Evolutionary conservation across 768 basidiomycete species (phyloP), one percentile per base, ranked within the genome.

Genomic region (Amanita thiersii): DNA sequence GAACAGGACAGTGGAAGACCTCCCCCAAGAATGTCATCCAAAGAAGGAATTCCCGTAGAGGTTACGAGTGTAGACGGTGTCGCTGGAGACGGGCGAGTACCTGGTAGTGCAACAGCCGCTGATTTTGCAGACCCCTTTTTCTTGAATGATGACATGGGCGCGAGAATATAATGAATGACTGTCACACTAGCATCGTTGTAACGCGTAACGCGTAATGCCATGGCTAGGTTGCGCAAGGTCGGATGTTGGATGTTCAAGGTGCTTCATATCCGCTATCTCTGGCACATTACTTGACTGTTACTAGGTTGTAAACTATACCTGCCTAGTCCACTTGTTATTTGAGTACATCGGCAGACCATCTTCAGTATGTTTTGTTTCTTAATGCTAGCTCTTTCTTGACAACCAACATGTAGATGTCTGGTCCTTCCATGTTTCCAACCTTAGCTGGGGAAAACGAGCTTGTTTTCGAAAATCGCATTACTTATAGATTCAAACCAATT

Each of bases 1-100:
- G 75, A 75, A 47, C 83, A 84, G 2, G 86, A 82, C 42, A 93
- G 70, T 9, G 94, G 91, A 25, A 96, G 59, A 12, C 92, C 91
- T 20, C 90, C 92, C 41, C 92, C 92, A 28, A 98, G 77, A 47
- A 98, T 77, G 56, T 98, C 96, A 60, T 99, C 96, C 15, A 99
- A 70, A 9, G 92, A 91, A 19, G 90, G 81, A 6, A 98, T 78
- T 2, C 96, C 96, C 3, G 88, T 88, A 1, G 93, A 93, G 5
- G 75, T 79, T 46, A 83, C 63, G 42, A 69, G 52, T 0, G 75
- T 81, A 14, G 70, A 64, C 26, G 68, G 57, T 3, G 81, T 77
- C 21, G 70, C 68, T 4, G 80, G 70, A 11, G 74, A 84, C 24
- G 66, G 40, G 25, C 74, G 76, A 31, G 81, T 81, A 9, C 81